Evolutionary conservation across 345 rosid genomes (phyloP).

Genomic region (Dovyalis caffra): DNA sequence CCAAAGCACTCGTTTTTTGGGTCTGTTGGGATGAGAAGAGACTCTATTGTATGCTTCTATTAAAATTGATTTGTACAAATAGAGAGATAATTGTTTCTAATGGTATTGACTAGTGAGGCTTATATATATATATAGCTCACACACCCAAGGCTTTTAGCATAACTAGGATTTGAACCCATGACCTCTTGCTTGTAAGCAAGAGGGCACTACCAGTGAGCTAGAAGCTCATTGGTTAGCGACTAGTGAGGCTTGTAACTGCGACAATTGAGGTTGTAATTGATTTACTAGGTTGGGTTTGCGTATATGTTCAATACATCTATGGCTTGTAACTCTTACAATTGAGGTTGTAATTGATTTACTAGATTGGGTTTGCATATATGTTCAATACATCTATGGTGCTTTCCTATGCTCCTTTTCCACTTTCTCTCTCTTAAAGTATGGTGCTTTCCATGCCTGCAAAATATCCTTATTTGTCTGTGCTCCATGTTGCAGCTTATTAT

Average conservation of each 20-base stretch:
- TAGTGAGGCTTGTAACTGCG: neutral
- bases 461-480: neutral
- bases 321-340: neutral
- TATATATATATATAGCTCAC: too few species aligned
- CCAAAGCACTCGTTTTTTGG: too few species aligned
- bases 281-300: neutral
- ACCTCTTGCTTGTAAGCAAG: too few species aligned
- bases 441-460: neutral
- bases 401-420: neutral
- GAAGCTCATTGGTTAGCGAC: too few species aligned
- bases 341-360: neutral
- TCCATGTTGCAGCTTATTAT: neutral
- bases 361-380: neutral
- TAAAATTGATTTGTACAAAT: too few species aligned
- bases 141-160: too few species aligned
- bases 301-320: neutral
- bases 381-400: neutral
- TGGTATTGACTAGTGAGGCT: too few species aligned
- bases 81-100: neutral
- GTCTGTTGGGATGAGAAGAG: too few species aligned
- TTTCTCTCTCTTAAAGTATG: neutral
- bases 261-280: neutral
- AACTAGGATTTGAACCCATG: too few species aligned
- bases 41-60: too few species aligned
- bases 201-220: too few species aligned